phyloP scores from a whole-genome alignment of 1,139 yeast genomes.

The Taiozyma onychis region DNA sequence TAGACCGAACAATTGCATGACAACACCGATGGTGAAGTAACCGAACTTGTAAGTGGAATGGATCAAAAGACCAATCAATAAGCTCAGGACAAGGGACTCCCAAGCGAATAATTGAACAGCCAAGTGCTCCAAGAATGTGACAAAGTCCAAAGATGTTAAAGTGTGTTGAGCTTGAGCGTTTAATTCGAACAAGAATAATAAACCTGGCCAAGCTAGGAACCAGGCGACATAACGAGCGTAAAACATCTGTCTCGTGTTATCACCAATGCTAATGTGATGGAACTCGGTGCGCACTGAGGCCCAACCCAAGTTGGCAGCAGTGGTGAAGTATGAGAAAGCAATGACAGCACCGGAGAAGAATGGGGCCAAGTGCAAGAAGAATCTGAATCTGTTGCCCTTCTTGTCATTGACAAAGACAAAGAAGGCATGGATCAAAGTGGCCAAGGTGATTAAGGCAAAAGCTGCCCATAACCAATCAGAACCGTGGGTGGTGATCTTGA shows the following conservation, averaged over 20 bases:
- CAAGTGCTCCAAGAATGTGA: constrained; percentile 21
- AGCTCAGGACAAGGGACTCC: constrained; percentile 41
- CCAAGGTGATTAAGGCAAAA: constrained; percentile 42
- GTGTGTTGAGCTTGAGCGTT: constrained; percentile 15
- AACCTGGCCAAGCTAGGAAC: constrained; percentile 43
- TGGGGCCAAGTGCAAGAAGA: constrained; percentile 15
- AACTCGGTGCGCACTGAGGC: constrained; percentile 50
- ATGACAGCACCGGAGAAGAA: constrained; percentile 38
- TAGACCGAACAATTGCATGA: constrained; percentile 37
- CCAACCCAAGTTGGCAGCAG: constrained; percentile 67
- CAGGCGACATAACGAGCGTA: constrained; percentile 64
- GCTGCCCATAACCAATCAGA: constrained; percentile 72
- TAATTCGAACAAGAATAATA: constrained; percentile 24
- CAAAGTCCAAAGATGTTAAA: constrained; percentile 15
- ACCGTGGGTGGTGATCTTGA: constrained; percentile 53
- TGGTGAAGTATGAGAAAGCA: constrained; percentile 51
- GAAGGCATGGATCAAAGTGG: constrained; percentile 37
- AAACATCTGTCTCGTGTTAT: constrained; percentile 49
- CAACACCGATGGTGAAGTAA: constrained; percentile 37
- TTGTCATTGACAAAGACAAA: constrained; percentile 34
- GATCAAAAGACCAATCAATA: constrained; percentile 44
- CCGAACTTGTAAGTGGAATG: constrained; percentile 51
- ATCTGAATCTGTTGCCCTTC: constrained; percentile 7
- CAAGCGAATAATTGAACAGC: constrained; percentile 32
- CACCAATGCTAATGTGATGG: constrained; percentile 38